These are phyloP conservation scores for Hanseniaspora occidentalis DNA, from an alignment of 805 yeast species.

Conservation along the genomic window DNA sequence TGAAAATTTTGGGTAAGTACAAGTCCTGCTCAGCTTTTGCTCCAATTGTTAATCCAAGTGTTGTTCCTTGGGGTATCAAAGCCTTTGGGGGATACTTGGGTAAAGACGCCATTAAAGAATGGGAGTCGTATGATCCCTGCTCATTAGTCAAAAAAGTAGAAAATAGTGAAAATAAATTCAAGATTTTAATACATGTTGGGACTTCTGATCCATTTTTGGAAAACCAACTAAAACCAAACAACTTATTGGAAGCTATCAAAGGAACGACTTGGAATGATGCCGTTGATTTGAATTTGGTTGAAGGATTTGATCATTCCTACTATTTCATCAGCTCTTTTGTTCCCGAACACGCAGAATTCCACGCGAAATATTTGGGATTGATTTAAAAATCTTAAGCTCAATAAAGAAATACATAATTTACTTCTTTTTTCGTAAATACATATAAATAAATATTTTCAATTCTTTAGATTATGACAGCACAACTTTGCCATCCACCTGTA, in stretches of 20 bases:
- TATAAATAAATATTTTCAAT: constrained; percentile 1
- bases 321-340: constrained; percentile 73
- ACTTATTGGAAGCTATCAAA: constrained; percentile 44
- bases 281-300: constrained; percentile 48
- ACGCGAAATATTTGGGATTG: constrained; percentile 50
- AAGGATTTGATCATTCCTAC: constrained; percentile 87
- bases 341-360: constrained; percentile 74
- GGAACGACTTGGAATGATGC: constrained; percentile 46
- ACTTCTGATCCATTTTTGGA: constrained; percentile 60
- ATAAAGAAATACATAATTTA: neutral
- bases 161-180: constrained; percentile 36
- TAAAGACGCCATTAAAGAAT: constrained; percentile 27
- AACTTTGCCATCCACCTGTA: constrained; percentile 76
- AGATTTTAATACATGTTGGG: constrained; percentile 78
- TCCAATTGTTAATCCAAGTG: constrained; percentile 73
- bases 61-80: constrained; percentile 80
- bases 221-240: constrained; percentile 64
- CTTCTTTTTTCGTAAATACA: neutral
- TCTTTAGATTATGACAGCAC: constrained; percentile 40
- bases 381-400: too few relatives aligned
- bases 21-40: constrained; percentile 81
- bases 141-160: constrained; percentile 39
- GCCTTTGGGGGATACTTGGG: constrained; percentile 74
- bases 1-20: constrained; percentile 61
- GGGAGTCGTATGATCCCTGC: constrained; percentile 81